phyloP scores from a whole-genome alignment of 805 yeast species.

The Metschnikowia matae region DNA sequence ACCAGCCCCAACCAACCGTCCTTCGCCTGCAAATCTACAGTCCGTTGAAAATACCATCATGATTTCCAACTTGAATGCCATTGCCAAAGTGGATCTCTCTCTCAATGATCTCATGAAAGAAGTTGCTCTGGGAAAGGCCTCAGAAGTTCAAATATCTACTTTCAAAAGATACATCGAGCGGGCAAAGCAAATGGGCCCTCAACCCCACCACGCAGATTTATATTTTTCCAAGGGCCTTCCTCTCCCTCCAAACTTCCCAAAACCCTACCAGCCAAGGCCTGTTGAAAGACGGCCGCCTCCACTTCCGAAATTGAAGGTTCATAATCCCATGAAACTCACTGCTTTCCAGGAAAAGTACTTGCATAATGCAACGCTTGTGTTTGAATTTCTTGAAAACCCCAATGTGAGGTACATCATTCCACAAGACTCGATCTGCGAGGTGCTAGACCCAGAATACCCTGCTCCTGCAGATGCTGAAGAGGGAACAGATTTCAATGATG shows the following conservation, averaged over 20 bases:
- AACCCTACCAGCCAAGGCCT: slow-evolving; percentile 11
- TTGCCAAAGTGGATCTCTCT: slow-evolving; percentile 70
- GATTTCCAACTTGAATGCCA: slow-evolving; percentile 78
- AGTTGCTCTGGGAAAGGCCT: slow-evolving; percentile 81
- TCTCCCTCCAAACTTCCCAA: slow-evolving; percentile 18
- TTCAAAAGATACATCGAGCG: slow-evolving; percentile 78
- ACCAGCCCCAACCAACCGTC: slow-evolving; percentile 6
- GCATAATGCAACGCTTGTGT: slow-evolving; percentile 66
- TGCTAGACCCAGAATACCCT: slow-evolving; percentile 24
- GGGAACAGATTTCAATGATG: slow-evolving; percentile 27
- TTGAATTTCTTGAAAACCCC: slow-evolving; percentile 81
- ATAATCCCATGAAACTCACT: slow-evolving; percentile 57
- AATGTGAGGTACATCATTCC: slow-evolving; percentile 73
- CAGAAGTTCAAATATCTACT: slow-evolving; percentile 63
- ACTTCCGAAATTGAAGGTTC: slow-evolving; percentile 8
- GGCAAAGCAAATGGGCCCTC: slow-evolving; percentile 74
- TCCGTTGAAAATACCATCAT: slow-evolving; percentile 70
- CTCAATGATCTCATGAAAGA: slow-evolving; percentile 71
- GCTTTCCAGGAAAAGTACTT: slow-evolving; percentile 74
- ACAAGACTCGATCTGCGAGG: slow-evolving; percentile 69
- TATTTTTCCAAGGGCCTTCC: slow-evolving; percentile 18
- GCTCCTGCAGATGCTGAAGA: slow-evolving; percentile 22
- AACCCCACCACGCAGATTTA: slow-evolving; percentile 35
- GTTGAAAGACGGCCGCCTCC: slow-evolving; percentile 18
- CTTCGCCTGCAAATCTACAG: slow-evolving; percentile 36